phyloP scores from a whole-genome alignment of 371 early-diverging fungal genomes.

The Basidiobolus heterosporus region DNA sequence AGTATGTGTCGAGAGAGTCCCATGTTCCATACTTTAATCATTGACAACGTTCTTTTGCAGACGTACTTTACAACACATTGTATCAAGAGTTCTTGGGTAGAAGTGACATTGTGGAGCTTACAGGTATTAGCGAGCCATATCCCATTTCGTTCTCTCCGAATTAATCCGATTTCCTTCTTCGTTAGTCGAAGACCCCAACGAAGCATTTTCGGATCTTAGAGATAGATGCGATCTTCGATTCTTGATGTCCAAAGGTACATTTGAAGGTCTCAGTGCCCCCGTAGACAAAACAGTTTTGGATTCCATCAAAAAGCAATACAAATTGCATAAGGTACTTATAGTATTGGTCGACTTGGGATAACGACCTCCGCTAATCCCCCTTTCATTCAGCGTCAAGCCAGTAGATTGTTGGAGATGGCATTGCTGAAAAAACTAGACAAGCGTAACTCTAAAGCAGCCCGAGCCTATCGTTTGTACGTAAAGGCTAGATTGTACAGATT shows the following conservation, averaged over 20 bases:
- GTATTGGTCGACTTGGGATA: conserved; percentile 1
- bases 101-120: too few relatives aligned
- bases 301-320: conserved; percentile 24
- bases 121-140: too few relatives aligned
- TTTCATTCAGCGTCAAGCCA: conserved; percentile 41
- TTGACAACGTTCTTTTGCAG: too few relatives aligned
- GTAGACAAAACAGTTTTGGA: conserved; percentile 22
- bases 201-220: conserved; percentile 68
- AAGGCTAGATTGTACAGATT: conserved; percentile 63
- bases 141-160: neutral
- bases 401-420: conserved; percentile 61
- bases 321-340: conserved; percentile 33
- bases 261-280: conserved; percentile 41
- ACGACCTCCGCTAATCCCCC: neutral
- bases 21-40: too few relatives aligned
- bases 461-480: conserved; percentile 54
- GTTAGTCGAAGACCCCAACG: conserved; percentile 83
- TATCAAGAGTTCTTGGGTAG: neutral
- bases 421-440: conserved; percentile 37
- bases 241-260: conserved; percentile 33
- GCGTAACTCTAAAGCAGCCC: conserved; percentile 24
- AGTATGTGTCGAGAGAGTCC: conserved; percentile 17
- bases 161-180: neutral
- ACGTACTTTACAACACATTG: neutral
- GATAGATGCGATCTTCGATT: conserved; percentile 63